Evolutionary conservation across 2,329 filamentous ascomycete genomes (phyloP).

Genomic region (Trichoderma aggressivum): DNA sequence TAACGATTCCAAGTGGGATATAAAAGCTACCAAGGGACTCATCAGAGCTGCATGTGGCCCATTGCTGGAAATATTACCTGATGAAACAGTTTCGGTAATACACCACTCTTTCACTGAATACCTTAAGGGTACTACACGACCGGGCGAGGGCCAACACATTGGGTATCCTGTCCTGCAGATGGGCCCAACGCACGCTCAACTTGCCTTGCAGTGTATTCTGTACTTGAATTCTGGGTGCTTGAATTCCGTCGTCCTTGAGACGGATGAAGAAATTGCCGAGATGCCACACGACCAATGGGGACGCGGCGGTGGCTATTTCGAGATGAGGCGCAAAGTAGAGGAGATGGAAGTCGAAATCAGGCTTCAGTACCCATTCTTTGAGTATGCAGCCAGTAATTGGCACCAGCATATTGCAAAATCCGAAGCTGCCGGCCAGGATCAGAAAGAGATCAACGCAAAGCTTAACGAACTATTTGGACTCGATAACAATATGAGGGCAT

Average conservation of each 20-base stretch:
- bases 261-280: background rate
- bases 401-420: slow-evolving; percentile 26
- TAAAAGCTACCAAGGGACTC: slow-evolving; percentile 35
- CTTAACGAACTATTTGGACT: slow-evolving; percentile 20
- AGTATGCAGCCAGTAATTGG: slow-evolving; percentile 33
- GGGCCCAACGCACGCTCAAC: slow-evolving; percentile 23
- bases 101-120: slow-evolving; percentile 51
- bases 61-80: slow-evolving; percentile 42
- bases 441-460: slow-evolving; percentile 15
- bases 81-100: slow-evolving; percentile 43
- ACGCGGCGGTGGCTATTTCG: background rate
- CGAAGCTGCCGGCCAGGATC: slow-evolving; percentile 22
- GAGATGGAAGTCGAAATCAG: background rate
- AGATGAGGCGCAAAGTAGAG: background rate
- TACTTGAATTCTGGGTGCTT: slow-evolving; percentile 25
- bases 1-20: slow-evolving; percentile 6
- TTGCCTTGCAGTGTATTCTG: slow-evolving; percentile 23
- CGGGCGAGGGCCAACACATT: background rate
- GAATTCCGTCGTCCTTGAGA: background rate
- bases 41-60: slow-evolving; percentile 40
- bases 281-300: background rate
- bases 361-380: slow-evolving; percentile 28
- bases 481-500: slow-evolving; percentile 11
- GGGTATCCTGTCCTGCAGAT: slow-evolving; percentile 23
- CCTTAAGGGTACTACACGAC: slow-evolving; percentile 29